These are phyloP conservation scores for Amphibolis antarctica DNA, from an alignment of 106 monocot genomes.

Conservation along the genomic window DNA sequence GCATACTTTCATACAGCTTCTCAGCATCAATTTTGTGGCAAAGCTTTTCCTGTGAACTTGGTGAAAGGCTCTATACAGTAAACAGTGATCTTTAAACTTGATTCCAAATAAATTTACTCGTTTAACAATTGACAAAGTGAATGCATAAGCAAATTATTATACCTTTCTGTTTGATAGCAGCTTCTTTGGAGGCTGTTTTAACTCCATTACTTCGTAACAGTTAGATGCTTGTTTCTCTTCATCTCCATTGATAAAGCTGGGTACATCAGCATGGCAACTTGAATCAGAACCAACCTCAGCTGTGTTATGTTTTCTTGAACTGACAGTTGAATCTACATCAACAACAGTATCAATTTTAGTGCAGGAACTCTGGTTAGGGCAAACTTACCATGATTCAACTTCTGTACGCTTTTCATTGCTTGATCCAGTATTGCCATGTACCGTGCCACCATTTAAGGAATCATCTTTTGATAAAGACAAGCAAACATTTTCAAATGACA, in stretches of 20 bases:
- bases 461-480: too few species aligned
- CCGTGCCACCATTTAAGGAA: too few species aligned
- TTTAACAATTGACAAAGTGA: too few species aligned
- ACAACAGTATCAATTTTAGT: neutral
- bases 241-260: neutral
- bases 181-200: slow-evolving; percentile 32
- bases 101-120: neutral
- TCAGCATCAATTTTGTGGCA: slow-evolving; percentile 29
- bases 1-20: slow-evolving; percentile 24
- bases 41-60: slow-evolving; percentile 77
- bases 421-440: too few species aligned
- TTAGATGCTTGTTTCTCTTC: neutral
- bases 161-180: slow-evolving; percentile 71
- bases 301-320: too few species aligned
- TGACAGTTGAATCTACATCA: neutral
- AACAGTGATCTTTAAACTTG: neutral
- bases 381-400: too few species aligned
- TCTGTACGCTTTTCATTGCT: too few species aligned
- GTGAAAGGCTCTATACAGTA: slow-evolving; percentile 53
- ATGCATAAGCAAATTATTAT: slow-evolving; percentile 1
- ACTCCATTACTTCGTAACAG: slow-evolving; percentile 6
- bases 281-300: neutral
- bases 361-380: neutral
- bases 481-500: too few species aligned
- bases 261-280: neutral